Evolutionary conservation across 305 asterid species (phyloP), one percentile per base, ranked within the genome.

Genomic region (Rubia balearica): DNA sequence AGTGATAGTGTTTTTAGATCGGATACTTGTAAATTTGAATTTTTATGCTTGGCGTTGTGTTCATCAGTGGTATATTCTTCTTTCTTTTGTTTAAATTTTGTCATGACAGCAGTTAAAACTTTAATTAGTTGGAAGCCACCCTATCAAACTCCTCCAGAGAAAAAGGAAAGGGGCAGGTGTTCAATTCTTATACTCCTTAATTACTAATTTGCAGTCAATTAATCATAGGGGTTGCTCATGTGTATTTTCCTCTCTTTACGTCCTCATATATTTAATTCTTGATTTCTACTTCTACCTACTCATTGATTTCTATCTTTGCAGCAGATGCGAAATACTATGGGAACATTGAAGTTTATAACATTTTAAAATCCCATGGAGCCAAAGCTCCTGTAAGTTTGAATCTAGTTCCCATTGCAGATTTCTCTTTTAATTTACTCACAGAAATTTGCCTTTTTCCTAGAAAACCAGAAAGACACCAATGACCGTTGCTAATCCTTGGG

Each of bases 381-480:
- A 89, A 87, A 80, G 81, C 82, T 72, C 97, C 91, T 38, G 98
- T 93, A 85, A 80, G 91, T 76, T 43, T 65, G 71, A 73, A 48
- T 64, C 56, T 42, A 55, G 22, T 43, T 13, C 42, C 33, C 53
- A 33, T 21, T 38, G 6, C n/a, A 13, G 55, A 30, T 16, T 24
- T 64, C 67, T 70, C 62, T 71, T 61, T 57, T 71, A 56, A 66
- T 70, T 41, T 48, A 17, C 81, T 83, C 68, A 75, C 61, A 51
- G 16, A 76, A 75, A 30, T 30, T 2, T 30, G 33, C 33, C 33
- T 30, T 30, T 30, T 30, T 30, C 33, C 33, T 30, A 30, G 96
- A 95, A 95, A 91, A 83, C 87, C 83, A 95, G 95, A 81, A 95
- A 86, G 85, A 91, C 99, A 3, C 99, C 98, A 73, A 91, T 95